These are phyloP conservation scores for Xylaria sp. DNA, from an alignment of 2,329 filamentous ascomycete species.

Conservation along the genomic window DNA sequence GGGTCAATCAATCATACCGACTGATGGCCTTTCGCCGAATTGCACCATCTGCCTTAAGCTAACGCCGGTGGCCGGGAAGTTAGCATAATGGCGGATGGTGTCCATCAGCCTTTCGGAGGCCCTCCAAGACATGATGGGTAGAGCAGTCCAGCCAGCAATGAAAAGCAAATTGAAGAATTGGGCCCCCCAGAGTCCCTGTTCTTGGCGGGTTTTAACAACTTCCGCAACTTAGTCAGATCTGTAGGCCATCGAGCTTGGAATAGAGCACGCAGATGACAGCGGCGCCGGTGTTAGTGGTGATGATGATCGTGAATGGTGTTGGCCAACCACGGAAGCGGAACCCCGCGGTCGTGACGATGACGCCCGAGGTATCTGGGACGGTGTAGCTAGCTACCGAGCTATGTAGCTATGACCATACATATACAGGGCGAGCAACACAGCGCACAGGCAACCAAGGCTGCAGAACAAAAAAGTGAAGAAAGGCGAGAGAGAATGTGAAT, in stretches of 20 bases:
- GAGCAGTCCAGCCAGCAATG: constrained; percentile 38
- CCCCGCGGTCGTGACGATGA: constrained; percentile 43
- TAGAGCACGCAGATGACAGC: not conserved
- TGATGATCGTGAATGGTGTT: constrained; percentile 20
- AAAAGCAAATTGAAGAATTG: constrained; percentile 16
- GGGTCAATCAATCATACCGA: constrained; percentile 66
- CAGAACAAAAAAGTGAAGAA: constrained; percentile 7
- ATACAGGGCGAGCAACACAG: constrained; percentile 3
- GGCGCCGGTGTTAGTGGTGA: not conserved
- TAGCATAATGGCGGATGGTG: constrained; percentile 96
- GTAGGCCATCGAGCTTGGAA: constrained; percentile 37
- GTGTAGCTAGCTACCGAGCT: constrained; percentile 6
- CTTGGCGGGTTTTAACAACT: constrained; percentile 16
- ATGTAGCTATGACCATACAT: not conserved
- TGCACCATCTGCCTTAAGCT: constrained; percentile 99
- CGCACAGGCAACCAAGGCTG: constrained; percentile 3
- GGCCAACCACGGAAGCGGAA: constrained; percentile 29
- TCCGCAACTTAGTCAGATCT: constrained; percentile 21
- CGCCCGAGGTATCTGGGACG: constrained; percentile 26
- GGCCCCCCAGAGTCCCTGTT: constrained; percentile 7
- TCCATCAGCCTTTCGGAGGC: constrained; percentile 91
- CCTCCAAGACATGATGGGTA: constrained; percentile 87
- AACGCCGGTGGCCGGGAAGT: constrained; percentile 94
- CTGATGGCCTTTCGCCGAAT: constrained; percentile 93
- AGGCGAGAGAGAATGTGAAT: constrained; percentile 5